These are phyloP conservation scores for Hevea brasiliensis DNA, from an alignment of 345 rosid genomes.

Conservation along the genomic window DNA sequence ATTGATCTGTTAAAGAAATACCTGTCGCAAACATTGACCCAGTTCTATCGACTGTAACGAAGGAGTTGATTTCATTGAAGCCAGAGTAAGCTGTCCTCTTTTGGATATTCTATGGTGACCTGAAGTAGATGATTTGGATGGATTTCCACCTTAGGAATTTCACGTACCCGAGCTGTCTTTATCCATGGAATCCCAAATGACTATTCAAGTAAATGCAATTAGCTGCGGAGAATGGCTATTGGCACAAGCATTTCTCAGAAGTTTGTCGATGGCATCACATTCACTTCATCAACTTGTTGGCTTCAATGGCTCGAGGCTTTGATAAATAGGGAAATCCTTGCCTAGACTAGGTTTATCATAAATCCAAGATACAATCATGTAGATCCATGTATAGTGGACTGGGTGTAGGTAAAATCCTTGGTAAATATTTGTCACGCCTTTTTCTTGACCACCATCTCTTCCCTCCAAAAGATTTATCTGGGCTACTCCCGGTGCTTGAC, in stretches of 20 bases:
- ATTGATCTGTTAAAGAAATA: conserved; percentile 20
- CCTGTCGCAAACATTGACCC: conserved; percentile 14
- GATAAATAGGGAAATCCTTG: too few species aligned
- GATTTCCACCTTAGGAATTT: conserved; percentile 21
- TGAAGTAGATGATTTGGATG: not conserved
- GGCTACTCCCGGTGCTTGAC: conserved; percentile 7
- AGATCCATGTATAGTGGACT: too few species aligned
- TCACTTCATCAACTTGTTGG: conserved; percentile 27
- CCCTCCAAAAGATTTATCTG: conserved; percentile 16
- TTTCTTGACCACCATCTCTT: conserved; percentile 10
- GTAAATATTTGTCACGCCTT: not conserved
- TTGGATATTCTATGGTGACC: conserved; percentile 20
- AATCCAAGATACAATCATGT: too few species aligned
- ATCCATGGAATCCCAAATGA: conserved; percentile 7
- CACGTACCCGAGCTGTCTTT: not conserved
- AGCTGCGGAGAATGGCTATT: conserved; percentile 30
- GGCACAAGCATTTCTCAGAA: conserved; percentile 24
- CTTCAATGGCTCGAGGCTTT: conserved; percentile 18
- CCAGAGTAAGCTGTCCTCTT: conserved; percentile 9
- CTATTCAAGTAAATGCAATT: conserved; percentile 30
- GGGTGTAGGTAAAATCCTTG: too few species aligned
- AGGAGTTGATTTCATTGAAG: conserved; percentile 21
- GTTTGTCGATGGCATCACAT: conserved; percentile 33
- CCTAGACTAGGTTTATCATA: too few species aligned
- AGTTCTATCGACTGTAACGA: conserved; percentile 38